These are phyloP conservation scores for Seiridium cupressi DNA, from an alignment of 2,329 filamentous ascomycete genomes.

Conservation along the genomic window DNA sequence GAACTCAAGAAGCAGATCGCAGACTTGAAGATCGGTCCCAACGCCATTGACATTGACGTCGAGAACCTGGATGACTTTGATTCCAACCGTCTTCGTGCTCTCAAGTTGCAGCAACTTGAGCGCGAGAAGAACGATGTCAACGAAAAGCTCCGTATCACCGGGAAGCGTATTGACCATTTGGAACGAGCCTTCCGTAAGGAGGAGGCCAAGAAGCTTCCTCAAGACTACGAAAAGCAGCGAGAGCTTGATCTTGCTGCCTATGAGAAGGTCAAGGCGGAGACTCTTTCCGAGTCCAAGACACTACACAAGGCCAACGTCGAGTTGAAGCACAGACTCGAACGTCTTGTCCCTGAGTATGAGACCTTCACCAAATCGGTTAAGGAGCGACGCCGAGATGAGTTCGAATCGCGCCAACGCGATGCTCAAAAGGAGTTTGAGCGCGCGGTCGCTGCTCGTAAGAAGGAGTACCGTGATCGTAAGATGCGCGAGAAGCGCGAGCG, in stretches of 20 bases:
- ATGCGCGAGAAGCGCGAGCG: conserved; percentile 79
- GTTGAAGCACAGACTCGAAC: conserved; percentile 86
- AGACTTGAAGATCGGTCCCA: conserved; percentile 86
- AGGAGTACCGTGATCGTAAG: conserved; percentile 81
- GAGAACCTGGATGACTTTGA: conserved; percentile 85
- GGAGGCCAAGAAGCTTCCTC: conserved; percentile 85
- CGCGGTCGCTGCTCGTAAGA: conserved; percentile 83
- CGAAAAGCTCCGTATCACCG: conserved; percentile 85
- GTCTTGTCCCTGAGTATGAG: conserved; percentile 83
- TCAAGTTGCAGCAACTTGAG: conserved; percentile 94
- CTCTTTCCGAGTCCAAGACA: conserved; percentile 73
- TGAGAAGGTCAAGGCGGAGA: conserved; percentile 74
- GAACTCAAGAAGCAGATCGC: conserved; percentile 91
- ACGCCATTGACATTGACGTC: conserved; percentile 71
- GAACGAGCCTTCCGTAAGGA: conserved; percentile 96
- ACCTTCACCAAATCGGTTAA: conserved; percentile 78
- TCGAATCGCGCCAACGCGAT: conserved; percentile 88
- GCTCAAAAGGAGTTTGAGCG: conserved; percentile 92
- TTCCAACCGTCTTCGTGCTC: conserved; percentile 83
- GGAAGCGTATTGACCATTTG: conserved; percentile 94
- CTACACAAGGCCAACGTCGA: conserved; percentile 93
- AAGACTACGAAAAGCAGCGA: conserved; percentile 82
- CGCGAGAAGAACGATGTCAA: conserved; percentile 97
- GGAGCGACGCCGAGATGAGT: conserved; percentile 88
- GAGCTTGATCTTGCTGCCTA: conserved; percentile 77